These are phyloP conservation scores for Tetrapisispora iriomotensis DNA, from an alignment of 805 yeast species.

Conservation along the genomic window DNA sequence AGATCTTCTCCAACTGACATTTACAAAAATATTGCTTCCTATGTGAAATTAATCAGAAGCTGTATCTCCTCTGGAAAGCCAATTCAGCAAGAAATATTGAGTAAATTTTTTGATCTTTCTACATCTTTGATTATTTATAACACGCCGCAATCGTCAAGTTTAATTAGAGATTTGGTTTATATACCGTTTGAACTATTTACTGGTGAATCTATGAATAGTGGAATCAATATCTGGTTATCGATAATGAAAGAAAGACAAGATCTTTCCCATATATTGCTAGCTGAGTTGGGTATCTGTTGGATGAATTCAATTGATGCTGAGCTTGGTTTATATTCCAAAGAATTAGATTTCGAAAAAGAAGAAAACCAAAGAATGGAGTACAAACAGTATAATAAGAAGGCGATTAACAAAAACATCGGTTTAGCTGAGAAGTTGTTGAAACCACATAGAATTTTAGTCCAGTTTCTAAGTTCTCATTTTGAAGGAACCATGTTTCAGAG, in stretches of 20 bases:
- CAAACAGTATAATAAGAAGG: constrained; percentile 65
- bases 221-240: constrained; percentile 73
- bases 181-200: constrained; percentile 66
- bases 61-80: not conserved
- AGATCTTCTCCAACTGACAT: constrained; percentile 24
- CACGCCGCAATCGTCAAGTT: constrained; percentile 32
- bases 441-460: constrained; percentile 62
- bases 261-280: constrained; percentile 47
- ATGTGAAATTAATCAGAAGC: constrained; percentile 5
- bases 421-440: constrained; percentile 41
- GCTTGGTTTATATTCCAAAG: constrained; percentile 55
- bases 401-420: constrained; percentile 43
- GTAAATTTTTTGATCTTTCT: constrained; percentile 36
- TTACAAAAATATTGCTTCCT: constrained; percentile 12
- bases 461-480: constrained; percentile 63
- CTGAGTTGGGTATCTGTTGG: constrained; percentile 64
- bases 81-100: constrained; percentile 28
- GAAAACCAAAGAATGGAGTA: constrained; percentile 77
- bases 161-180: constrained; percentile 40
- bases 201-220: constrained; percentile 47
- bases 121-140: constrained; percentile 35
- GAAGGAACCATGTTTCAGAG: constrained; percentile 70
- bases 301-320: constrained; percentile 48
- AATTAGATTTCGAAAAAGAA: constrained; percentile 46
- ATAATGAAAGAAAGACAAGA: constrained; percentile 58